A percentile compares a stretch with the other conserved stretches of the same genome.
Conservation (phyloP, 805 yeast genomes). For the Cyberlindnera misumaiensis region DNA sequence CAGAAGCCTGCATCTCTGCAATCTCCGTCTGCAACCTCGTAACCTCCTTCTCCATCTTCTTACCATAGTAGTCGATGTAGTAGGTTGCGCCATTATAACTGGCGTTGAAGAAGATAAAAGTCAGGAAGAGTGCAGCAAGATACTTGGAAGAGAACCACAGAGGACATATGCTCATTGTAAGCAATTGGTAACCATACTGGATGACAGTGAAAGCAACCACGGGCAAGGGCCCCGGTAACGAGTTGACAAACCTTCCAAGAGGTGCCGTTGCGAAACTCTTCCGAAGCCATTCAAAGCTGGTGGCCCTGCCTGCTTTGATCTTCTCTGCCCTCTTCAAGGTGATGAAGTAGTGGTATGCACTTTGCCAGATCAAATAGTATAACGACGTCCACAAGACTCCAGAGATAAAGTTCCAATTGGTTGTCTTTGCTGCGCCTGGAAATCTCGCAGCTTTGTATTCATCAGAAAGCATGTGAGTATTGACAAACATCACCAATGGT, state of each 20-base stretch:
- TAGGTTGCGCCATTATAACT: constrained; percentile 93
- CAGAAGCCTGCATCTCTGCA: constrained; percentile 43
- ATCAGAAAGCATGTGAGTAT: constrained; percentile 63
- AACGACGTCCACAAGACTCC: constrained; percentile 76
- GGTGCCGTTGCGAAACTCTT: constrained; percentile 56
- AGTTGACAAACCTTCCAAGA: constrained; percentile 72
- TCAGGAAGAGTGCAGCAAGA: constrained; percentile 61
- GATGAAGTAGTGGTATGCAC: constrained; percentile 83
- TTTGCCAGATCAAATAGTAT: constrained; percentile 86
- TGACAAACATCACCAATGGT: constrained; percentile 78
- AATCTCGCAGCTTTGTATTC: constrained; percentile 50
- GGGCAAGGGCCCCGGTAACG: constrained; percentile 81
- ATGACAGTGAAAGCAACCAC: constrained; percentile 77
- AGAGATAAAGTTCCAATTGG: constrained; percentile 64
- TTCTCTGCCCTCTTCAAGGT: constrained; percentile 73
- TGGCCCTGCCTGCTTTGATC: constrained; percentile 78
- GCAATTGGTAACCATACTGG: constrained; percentile 80
- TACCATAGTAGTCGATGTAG: constrained; percentile 88
- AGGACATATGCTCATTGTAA: constrained; percentile 85
- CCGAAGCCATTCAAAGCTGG: constrained; percentile 81
- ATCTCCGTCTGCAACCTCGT: constrained; percentile 63
- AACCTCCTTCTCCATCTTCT: constrained; percentile 82
- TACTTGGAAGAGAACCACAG: constrained; percentile 71
- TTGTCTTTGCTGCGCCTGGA: constrained; percentile 69
- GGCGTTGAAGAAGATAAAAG: constrained; percentile 70